Evolutionary conservation across 176 grass and related monocot species (phyloP).

Genomic region (Saccharum spontaneum): DNA sequence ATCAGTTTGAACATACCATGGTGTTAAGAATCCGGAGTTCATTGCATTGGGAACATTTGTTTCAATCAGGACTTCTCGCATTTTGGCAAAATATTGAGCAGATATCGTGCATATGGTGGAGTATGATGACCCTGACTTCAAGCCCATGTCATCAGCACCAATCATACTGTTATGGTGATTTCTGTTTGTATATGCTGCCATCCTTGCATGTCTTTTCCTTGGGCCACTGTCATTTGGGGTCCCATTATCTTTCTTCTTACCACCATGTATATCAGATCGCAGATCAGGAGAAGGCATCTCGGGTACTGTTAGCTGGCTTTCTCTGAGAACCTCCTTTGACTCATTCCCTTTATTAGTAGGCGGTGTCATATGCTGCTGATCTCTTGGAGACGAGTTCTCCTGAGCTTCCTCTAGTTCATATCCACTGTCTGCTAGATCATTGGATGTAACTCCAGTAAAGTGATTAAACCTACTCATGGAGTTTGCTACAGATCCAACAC

Average conservation of each 20-base stretch:
- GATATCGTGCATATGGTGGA: slow-evolving; percentile 82
- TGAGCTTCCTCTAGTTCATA: slow-evolving; percentile 50
- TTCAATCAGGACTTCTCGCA: slow-evolving; percentile 88
- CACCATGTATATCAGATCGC: slow-evolving; percentile 57
- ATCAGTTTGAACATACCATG: slow-evolving; percentile 59
- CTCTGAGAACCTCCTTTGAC: slow-evolving; percentile 65
- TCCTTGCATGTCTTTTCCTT: slow-evolving; percentile 88
- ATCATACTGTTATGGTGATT: slow-evolving; percentile 55
- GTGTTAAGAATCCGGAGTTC: slow-evolving; percentile 93
- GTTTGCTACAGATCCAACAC: slow-evolving; percentile 43
- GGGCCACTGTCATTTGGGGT: slow-evolving; percentile 60
- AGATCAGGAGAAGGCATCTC: slow-evolving; percentile 99
- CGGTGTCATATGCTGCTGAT: slow-evolving; percentile 79
- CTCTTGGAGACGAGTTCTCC: slow-evolving; percentile 84
- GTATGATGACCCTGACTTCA: slow-evolving; percentile 78
- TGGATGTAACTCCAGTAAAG: slow-evolving; percentile 54
- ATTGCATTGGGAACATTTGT: slow-evolving; percentile 84
- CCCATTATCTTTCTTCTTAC: slow-evolving; percentile 88
- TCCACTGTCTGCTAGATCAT: slow-evolving; percentile 74
- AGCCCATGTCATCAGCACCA: slow-evolving; percentile 59
- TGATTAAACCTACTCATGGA: slow-evolving; percentile 59
- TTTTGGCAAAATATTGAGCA: slow-evolving; percentile 85
- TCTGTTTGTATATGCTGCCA: slow-evolving; percentile 55
- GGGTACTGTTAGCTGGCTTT: slow-evolving; percentile 90
- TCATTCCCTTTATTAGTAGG: slow-evolving; percentile 69